A percentile compares a stretch with the other conserved stretches of the same genome.
These are phyloP conservation scores for Ramichloridium luteum DNA, from an alignment of 2,329 filamentous ascomycete genomes.

Conservation along the genomic window DNA sequence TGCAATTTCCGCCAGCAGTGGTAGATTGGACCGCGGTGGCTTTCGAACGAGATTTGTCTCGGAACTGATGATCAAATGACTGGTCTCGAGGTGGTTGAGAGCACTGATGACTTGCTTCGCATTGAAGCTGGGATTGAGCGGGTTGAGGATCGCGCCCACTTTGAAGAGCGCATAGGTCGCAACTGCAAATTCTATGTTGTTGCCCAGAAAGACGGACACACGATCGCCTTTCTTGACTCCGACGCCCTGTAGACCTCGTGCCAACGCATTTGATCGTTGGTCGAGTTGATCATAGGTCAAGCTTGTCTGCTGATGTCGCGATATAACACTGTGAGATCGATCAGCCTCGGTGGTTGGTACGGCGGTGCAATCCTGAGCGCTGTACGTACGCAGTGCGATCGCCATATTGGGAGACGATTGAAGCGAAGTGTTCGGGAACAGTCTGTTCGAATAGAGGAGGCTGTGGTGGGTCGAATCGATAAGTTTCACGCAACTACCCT, in stretches of 20 bases:
- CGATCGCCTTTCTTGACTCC: constrained; percentile 73
- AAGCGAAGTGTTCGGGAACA: constrained; percentile 59
- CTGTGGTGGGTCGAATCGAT: constrained; percentile 28
- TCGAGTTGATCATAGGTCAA: constrained; percentile 70
- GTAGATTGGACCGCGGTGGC: constrained; percentile 46
- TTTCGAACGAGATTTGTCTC: constrained; percentile 71
- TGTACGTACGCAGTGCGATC: constrained; percentile 47
- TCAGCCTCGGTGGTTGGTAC: background rate
- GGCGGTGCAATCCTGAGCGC: background rate
- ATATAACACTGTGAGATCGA: constrained; percentile 40
- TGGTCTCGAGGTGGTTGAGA: constrained; percentile 59
- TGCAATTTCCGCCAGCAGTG: constrained; percentile 39
- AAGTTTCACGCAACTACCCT: background rate
- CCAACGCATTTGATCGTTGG: constrained; percentile 60
- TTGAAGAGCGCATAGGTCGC: constrained; percentile 88
- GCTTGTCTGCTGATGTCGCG: constrained; percentile 47
- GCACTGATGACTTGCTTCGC: constrained; percentile 64
- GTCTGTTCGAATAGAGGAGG: constrained; percentile 56
- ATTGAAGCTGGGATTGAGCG: constrained; percentile 84
- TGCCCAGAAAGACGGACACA: constrained; percentile 77
- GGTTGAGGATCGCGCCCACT: constrained; percentile 83
- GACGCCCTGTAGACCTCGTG: constrained; percentile 52
- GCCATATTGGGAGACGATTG: constrained; percentile 51
- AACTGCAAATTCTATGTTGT: constrained; percentile 69
- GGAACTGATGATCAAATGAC: constrained; percentile 69